These are phyloP conservation scores for Yamadazyma kitorensis DNA, from an alignment of 805 yeast genomes.

Conservation along the genomic window DNA sequence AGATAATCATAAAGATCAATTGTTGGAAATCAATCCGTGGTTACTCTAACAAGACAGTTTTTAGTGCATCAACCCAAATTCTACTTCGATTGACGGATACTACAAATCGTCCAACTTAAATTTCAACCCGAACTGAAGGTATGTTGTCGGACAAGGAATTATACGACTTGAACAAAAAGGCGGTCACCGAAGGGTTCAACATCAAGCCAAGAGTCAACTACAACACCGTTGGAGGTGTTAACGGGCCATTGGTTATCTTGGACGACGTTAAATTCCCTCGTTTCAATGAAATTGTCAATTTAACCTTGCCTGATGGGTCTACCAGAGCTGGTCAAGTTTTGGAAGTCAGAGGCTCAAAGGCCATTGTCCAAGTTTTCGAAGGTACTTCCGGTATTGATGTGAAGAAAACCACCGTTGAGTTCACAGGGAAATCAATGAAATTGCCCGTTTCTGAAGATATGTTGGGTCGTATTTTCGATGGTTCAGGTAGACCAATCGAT, in stretches of 20 bases:
- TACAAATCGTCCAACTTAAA: too few relatives aligned
- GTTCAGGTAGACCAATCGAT: constrained; percentile 98
- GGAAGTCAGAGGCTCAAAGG: constrained; percentile 96
- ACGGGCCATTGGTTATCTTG: constrained; percentile 90
- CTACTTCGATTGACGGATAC: too few relatives aligned
- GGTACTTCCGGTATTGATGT: constrained; percentile 99
- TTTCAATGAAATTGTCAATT: constrained; percentile 93
- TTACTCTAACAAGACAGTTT: too few relatives aligned
- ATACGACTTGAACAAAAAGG: constrained; percentile 82
- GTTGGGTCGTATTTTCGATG: constrained; percentile 97
- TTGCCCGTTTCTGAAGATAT: constrained; percentile 96
- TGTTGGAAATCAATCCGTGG: too few relatives aligned
- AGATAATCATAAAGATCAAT: too few relatives aligned
- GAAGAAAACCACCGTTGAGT: constrained; percentile 94
- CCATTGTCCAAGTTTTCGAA: constrained; percentile 98
- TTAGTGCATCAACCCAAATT: too few relatives aligned
- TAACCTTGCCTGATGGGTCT: constrained; percentile 95
- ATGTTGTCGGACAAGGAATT: constrained; percentile 42
- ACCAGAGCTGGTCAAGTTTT: constrained; percentile 96
- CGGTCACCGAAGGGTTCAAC: constrained; percentile 88
- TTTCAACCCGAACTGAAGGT: neutral
- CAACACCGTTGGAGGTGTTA: constrained; percentile 97
- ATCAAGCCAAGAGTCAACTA: constrained; percentile 88
- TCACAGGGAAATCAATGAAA: constrained; percentile 91
- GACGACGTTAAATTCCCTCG: constrained; percentile 55